Base-by-base conservation (phyloP, 768 basidiomycete genomes). In the Mycena sanguinolenta region DNA sequence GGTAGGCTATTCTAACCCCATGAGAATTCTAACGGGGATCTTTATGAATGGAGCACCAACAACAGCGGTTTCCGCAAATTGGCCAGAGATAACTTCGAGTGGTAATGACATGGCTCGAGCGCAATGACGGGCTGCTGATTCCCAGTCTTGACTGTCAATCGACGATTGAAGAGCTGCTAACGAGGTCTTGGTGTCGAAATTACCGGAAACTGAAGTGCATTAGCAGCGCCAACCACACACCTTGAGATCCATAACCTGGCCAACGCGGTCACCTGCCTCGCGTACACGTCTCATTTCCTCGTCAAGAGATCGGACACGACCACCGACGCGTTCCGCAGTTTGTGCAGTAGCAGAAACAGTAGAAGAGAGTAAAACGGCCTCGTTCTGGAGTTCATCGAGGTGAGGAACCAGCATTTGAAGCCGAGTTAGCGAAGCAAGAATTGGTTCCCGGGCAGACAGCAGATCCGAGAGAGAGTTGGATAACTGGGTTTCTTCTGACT, bases 211-310 rank as follows among this genome's bases (percentile, higher is more conserved):
- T 19, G 39, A 32, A 32, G 36, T 52, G 30, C 27, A 19, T 44
- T 36, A 21, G 46, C 30, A 23, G 27, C 32, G 32, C n/a, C 30
- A 25, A 34, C 61, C 55, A 77, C 76, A 63, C 70, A 95, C 96
- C 88, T 98, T 98, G 74, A 99, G 89, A 69, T 99, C 98, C 84
- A 98, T 93, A 46, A 98, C 95, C 77, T 96, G 95, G 6, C 90
- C 91, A 13, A 99, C 95, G 59, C 95, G 89, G 67, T 99, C 98
- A n/a, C 89, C 90, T 17, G 96, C 95, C 78, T 95, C 94, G 23
- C 91, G 87, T 21, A 99, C 94, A 63, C 95, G 86, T 21, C 90
- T 86, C 91, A 99, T 97, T 83, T 99, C 96, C 77, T 95, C 92
- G 78, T 99, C 98, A 52, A 99, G 86, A 7, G 89, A 86, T 32